Evolutionary conservation across 495 filamentous ascomycete species (phyloP).

Genomic region (Aspergillus egyptiacus): DNA sequence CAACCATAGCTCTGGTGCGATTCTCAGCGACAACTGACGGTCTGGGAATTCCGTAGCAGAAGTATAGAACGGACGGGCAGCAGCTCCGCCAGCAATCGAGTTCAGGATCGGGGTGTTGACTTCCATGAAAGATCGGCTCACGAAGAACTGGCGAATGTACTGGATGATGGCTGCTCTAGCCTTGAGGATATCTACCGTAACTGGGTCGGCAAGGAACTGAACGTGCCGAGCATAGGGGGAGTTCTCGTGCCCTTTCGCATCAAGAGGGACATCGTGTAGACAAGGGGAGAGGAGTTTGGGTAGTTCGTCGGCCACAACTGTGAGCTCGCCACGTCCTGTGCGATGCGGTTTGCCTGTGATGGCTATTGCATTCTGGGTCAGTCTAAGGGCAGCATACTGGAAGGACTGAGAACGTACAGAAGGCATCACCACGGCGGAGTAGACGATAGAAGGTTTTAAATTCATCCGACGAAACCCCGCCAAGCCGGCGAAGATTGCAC

Average conservation of each 20-base stretch:
- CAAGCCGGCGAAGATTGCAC: slow-evolving; percentile 56
- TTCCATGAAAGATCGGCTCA: slow-evolving; percentile 67
- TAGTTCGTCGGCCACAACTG: slow-evolving; percentile 58
- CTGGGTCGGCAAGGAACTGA: slow-evolving; percentile 69
- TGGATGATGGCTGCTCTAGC: slow-evolving; percentile 70
- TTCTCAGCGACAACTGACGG: slow-evolving; percentile 64
- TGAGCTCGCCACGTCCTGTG: slow-evolving; percentile 70
- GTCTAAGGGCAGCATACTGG: slow-evolving; percentile 3
- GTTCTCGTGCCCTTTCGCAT: slow-evolving; percentile 60
- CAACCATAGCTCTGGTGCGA: slow-evolving; percentile 93
- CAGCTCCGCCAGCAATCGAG: slow-evolving; percentile 69
- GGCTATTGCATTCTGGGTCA: slow-evolving; percentile 35
- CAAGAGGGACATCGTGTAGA: slow-evolving; percentile 65
- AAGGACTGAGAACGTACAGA: slow-evolving; percentile 50
- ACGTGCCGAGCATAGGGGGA: slow-evolving; percentile 64
- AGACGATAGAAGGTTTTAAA: slow-evolving; percentile 57
- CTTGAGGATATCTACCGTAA: slow-evolving; percentile 59
- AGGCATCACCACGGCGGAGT: slow-evolving; percentile 68
- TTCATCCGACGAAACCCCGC: slow-evolving; percentile 33
- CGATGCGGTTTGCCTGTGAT: slow-evolving; percentile 67
- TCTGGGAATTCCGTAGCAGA: slow-evolving; percentile 63
- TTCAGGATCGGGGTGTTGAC: slow-evolving; percentile 86
- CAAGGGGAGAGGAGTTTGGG: slow-evolving; percentile 70
- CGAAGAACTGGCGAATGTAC: slow-evolving; percentile 66
- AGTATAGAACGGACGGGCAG: slow-evolving; percentile 80